These are phyloP conservation scores for Hordeum pubiflorum DNA, from an alignment of 202 grass and related monocot genomes.

Conservation along the genomic window DNA sequence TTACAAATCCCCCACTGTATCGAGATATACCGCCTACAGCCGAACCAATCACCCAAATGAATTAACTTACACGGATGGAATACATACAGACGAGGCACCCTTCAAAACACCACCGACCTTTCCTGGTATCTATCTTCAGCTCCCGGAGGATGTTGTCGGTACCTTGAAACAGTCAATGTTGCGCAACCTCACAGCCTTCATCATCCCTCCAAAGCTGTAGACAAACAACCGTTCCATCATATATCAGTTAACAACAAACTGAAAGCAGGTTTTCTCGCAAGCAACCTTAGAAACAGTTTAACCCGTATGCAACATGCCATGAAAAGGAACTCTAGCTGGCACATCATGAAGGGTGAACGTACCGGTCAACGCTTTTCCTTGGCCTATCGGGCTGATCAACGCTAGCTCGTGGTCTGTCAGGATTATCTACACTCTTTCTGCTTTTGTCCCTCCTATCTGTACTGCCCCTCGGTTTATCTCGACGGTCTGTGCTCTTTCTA, in stretches of 20 bases:
- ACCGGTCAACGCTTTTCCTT: slow-evolving; percentile 77
- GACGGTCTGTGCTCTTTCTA: slow-evolving; percentile 40
- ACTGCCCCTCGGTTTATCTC: slow-evolving; percentile 50
- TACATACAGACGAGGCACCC: slow-evolving; percentile 36
- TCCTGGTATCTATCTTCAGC: slow-evolving; percentile 31
- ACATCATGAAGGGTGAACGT: slow-evolving; percentile 7
- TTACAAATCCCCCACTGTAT: slow-evolving; percentile 30
- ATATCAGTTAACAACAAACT: neutral
- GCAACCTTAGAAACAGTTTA: neutral
- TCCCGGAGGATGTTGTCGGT: slow-evolving; percentile 40
- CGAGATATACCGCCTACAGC: slow-evolving; percentile 24
- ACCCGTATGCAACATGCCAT: neutral
- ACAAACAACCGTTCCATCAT: slow-evolving; percentile 5
- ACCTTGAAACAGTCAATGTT: slow-evolving; percentile 95
- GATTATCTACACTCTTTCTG: slow-evolving; percentile 67
- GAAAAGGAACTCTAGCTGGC: neutral
- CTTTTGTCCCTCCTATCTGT: slow-evolving; percentile 55
- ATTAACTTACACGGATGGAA: slow-evolving; percentile 46
- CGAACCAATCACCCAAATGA: slow-evolving; percentile 51
- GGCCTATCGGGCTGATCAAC: slow-evolving; percentile 57
- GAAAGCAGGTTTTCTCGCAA: neutral
- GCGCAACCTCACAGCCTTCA: slow-evolving; percentile 72
- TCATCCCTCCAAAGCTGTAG: slow-evolving; percentile 86
- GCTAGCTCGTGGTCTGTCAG: slow-evolving; percentile 58
- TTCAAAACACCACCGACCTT: slow-evolving; percentile 37